Evolutionary conservation across 345 rosid species (phyloP), one percentile per base, ranked within the genome.

Genomic region (Syzygium aqueum): DNA sequence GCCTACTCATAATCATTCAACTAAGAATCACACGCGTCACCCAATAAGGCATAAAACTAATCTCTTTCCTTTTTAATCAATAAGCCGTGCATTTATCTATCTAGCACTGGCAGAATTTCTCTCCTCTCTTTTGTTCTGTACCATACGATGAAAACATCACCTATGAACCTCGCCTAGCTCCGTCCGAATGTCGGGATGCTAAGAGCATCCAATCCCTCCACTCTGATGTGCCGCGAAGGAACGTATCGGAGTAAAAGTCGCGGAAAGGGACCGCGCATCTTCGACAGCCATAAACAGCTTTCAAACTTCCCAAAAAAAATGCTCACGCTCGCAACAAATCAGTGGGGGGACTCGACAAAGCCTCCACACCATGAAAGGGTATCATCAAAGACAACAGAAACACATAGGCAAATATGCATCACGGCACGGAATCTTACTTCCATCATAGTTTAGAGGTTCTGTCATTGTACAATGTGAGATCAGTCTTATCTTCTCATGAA

Each of bases 381-480:
- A 37, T 73, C 49, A 43, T 11, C 82, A 37, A 10, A 10, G 49
- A 37, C 49, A 37, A 37, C 82, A 73, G 49, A 73, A 37, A 19
- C 27, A 37, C 82, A 19, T 73, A 73, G 80, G 82, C 49, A 73
- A 73, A 73, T 73, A 73, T 73, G 82, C 82, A 73, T 73, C 49
- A 10, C 49, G 3, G 46, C 80, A 33, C 14, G 3, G 43, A 73
- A 28, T 33, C 40, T 27, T 16, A 54, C 85, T 88, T 86, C 46
- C 85, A 88, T 90, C 63, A 87, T 54, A 89, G 90, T 90, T 54
- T 17, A 67, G 87, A 52, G 84, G 85, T 51, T 50, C 59, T 84
- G 82, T 54, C 73, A 46, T 88, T 89, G 86, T 90, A 92, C 92
- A 90, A 87, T 85, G 88, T 51, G 88, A n/a, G 89, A 89, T 90